Evolutionary conservation across 2,329 filamentous ascomycete genomes (phyloP).

Genomic region (Lecanicillium sp.): DNA sequence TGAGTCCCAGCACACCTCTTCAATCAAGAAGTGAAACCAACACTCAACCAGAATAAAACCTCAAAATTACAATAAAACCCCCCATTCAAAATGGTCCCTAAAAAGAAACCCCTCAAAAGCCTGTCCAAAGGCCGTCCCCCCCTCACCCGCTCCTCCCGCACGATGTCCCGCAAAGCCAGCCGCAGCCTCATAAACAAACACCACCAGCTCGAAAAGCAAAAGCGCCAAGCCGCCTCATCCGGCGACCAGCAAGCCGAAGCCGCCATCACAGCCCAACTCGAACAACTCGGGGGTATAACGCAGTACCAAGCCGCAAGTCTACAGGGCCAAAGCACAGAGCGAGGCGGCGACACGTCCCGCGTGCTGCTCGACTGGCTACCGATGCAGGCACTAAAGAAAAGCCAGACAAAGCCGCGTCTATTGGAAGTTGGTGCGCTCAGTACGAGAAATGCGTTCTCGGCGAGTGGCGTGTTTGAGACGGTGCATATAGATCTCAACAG

Average conservation of each 20-base stretch:
- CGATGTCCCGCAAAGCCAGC: conserved; percentile 57
- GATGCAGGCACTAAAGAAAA: conserved; percentile 16
- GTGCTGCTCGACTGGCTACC: conserved; percentile 56
- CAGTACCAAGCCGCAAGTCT: conserved; percentile 60
- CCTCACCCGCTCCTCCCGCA: conserved; percentile 39
- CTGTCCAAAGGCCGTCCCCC: conserved; percentile 46
- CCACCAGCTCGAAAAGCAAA: conserved; percentile 56
- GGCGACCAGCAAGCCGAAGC: conserved; percentile 41
- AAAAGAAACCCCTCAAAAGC: conserved; percentile 38
- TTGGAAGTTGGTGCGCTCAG: conserved; percentile 88
- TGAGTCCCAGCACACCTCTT: too few relatives aligned
- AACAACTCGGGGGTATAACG: conserved; percentile 50
- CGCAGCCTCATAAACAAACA: conserved; percentile 57
- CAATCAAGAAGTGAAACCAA: too few relatives aligned
- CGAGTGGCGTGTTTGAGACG: conserved; percentile 60
- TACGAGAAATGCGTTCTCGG: conserved; percentile 75
- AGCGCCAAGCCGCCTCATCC: conserved; percentile 42
- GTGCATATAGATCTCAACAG: conserved; percentile 86
- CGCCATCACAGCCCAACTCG: conserved; percentile 43
- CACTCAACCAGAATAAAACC: too few relatives aligned
- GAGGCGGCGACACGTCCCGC: conserved; percentile 59
- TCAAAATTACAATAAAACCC: background rate
- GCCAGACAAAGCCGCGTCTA: conserved; percentile 43
- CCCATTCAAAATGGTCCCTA: conserved; percentile 30
- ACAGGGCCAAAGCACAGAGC: conserved; percentile 56